Percentiles rank a stretch among this genome's conserved stretches.
Evolutionary conservation across 1,284 basidiomycete species (phyloP).

Genomic region (Hymenochaete sp.): DNA sequence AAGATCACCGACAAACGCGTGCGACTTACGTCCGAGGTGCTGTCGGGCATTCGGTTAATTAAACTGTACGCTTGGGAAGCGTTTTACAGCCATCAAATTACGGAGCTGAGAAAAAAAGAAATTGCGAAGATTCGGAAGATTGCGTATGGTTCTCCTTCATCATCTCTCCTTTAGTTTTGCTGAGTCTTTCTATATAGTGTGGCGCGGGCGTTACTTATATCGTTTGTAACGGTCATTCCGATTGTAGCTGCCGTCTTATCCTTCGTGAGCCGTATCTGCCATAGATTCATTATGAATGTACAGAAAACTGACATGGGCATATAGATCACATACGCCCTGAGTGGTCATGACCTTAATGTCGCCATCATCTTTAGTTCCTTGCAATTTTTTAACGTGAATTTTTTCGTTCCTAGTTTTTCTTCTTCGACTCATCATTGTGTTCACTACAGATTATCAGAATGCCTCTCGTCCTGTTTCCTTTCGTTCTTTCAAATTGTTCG

Average conservation of each 20-base stretch:
- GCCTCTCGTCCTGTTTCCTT: conserved; percentile 41
- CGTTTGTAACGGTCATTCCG: conserved; percentile 53
- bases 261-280: no score
- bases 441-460: conserved; percentile 48
- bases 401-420: conserved; percentile 3
- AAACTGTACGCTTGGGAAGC: conserved; percentile 56
- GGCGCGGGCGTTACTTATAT: conserved; percentile 48
- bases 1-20: conserved; percentile 66
- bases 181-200: conserved; percentile 27
- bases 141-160: conserved; percentile 34
- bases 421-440: neutral
- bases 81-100: conserved; percentile 53
- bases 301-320: no score
- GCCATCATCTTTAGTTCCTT: conserved; percentile 69
- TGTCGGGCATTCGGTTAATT: conserved; percentile 55
- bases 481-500: conserved; percentile 41
- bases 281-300: no score
- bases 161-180: neutral
- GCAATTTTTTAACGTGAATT: conserved; percentile 63
- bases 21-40: conserved; percentile 53
- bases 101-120: conserved; percentile 43
- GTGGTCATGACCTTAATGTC: conserved; percentile 55
- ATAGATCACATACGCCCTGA: conserved; percentile 62
- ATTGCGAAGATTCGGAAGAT: conserved; percentile 40
- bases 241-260: conserved; percentile 63